Base-by-base conservation (phyloP, 192 early-diverging fungal species). In the Podila epicladia region DNA sequence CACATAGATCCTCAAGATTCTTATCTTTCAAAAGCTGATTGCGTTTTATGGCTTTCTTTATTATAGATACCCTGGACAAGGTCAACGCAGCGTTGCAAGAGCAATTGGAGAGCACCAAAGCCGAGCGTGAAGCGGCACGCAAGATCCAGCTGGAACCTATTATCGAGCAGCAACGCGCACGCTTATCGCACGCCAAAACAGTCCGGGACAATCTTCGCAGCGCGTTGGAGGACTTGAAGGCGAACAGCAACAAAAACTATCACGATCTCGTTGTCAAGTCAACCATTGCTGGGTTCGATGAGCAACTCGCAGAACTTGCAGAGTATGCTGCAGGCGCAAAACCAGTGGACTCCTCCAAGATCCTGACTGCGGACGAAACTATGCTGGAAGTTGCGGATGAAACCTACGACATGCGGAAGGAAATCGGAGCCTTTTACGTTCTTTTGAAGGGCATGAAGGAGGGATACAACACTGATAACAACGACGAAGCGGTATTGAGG, bases 181-280 rank as follows among this genome's bases (percentile, higher is more conserved):
- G 71, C 38, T 29, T 85, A 5, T 33, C 37, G 0, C 59, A 49
- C 15, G 68, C 84, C 11, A 83, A 65, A 20, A 73, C 82, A 1
- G 61, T 85, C 50, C 51, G 85, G 2, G 55, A 74, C 32, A 48
- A 74, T 17, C 74, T 89, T 26, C 61, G 82, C 6, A 59, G 37
- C 0, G 80, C 86, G 49, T 38, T 91, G 48, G 63, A 78, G 9
- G 85, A 86, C 22, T 64, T 95, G 64, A 92, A 91, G 67, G 75
- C 71, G 11, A 85, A 86, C 57, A 91, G 92, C 45, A 94, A 95
- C 82, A 85, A 88, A 45, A 93, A 95, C 66, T 94, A 86, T 68
- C 90, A 92, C 68, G 94, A 95, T 64, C 80, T 85, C 59, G 93
- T 91, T 19, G 93, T 94, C 9, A 86, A 89, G 32, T 65, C 74